A percentile compares a stretch with the other conserved stretches of the same genome.
Conservation (phyloP, 2,329 filamentous ascomycete species). For the Colletotrichum sp. region DNA sequence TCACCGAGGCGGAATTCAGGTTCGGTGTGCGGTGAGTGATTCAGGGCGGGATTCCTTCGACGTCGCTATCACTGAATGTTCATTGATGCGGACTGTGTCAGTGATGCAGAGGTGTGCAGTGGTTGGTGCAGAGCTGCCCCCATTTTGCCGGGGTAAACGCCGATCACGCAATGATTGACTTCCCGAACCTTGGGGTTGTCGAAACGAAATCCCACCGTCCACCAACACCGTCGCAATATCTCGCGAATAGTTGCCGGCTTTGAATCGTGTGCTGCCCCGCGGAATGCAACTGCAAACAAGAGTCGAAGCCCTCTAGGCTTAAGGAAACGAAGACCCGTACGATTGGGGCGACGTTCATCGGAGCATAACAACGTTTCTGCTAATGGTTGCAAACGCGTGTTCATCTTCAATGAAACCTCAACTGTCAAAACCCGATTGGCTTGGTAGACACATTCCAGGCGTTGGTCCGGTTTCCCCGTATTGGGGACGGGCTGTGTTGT, state of each 20-base stretch:
- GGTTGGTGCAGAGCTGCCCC: background rate
- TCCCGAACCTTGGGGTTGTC: background rate
- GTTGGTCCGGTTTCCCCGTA: background rate
- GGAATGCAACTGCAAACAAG: background rate
- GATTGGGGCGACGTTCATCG: background rate
- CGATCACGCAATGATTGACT: background rate
- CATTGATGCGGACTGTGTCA: background rate
- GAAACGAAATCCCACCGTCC: background rate
- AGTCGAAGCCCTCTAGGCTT: accelerated
- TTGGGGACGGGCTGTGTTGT: background rate
- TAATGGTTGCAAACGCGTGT: background rate
- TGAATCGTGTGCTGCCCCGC: background rate
- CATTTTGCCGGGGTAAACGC: background rate
- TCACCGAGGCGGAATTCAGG: background rate
- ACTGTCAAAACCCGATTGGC: background rate
- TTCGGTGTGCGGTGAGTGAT: background rate
- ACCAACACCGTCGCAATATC: background rate
- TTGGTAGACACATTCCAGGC: no score
- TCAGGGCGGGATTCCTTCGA: no score
- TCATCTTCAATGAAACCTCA: background rate
- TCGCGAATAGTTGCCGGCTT: background rate
- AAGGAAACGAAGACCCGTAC: background rate
- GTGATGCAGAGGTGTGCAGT: background rate
- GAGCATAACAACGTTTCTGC: background rate
- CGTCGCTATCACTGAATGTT: background rate